Evolutionary conservation across 805 yeast genomes (phyloP).

Genomic region (Teunomyces cretensis): DNA sequence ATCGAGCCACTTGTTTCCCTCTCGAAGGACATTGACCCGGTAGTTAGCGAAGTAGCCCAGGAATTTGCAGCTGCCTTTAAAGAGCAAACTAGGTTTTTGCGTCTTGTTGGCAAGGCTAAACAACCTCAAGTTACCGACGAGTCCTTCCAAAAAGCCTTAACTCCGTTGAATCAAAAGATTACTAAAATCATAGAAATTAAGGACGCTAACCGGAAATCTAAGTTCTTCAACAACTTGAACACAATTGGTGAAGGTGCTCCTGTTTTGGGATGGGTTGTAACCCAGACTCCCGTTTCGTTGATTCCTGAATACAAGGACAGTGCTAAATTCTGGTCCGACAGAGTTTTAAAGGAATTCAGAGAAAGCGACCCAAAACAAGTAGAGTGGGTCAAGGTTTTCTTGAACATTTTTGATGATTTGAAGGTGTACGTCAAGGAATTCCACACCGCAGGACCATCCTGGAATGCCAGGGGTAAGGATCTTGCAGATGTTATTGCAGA

Average conservation of each 20-base stretch:
- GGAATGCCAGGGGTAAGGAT: slow-evolving; percentile 62
- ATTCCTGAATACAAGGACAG: slow-evolving; percentile 86
- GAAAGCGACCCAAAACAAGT: slow-evolving; percentile 67
- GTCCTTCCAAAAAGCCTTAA: slow-evolving; percentile 52
- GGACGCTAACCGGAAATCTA: slow-evolving; percentile 71
- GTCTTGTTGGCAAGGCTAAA: slow-evolving; percentile 56
- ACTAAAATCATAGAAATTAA: slow-evolving; percentile 60
- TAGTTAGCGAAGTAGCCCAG: slow-evolving; percentile 56
- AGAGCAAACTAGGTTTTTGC: slow-evolving; percentile 58
- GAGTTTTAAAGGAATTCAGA: slow-evolving; percentile 80
- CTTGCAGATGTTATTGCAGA: slow-evolving; percentile 50
- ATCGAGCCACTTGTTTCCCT: slow-evolving; percentile 59
- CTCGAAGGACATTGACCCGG: slow-evolving; percentile 55
- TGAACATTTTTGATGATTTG: slow-evolving; percentile 65
- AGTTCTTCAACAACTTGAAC: slow-evolving; percentile 67
- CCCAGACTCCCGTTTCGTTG: slow-evolving; percentile 69
- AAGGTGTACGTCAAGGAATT: slow-evolving; percentile 70
- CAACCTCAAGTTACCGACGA: slow-evolving; percentile 64
- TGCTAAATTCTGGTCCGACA: slow-evolving; percentile 91
- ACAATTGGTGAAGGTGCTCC: slow-evolving; percentile 89
- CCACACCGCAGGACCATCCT: slow-evolving; percentile 82
- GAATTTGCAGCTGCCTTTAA: slow-evolving; percentile 53
- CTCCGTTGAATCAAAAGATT: slow-evolving; percentile 67
- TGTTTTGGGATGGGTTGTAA: slow-evolving; percentile 86
- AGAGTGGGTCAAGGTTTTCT: slow-evolving; percentile 77